Evolutionary conservation across 2,329 filamentous ascomycete genomes (phyloP).

Genomic region (Aureobasidium sp.): DNA sequence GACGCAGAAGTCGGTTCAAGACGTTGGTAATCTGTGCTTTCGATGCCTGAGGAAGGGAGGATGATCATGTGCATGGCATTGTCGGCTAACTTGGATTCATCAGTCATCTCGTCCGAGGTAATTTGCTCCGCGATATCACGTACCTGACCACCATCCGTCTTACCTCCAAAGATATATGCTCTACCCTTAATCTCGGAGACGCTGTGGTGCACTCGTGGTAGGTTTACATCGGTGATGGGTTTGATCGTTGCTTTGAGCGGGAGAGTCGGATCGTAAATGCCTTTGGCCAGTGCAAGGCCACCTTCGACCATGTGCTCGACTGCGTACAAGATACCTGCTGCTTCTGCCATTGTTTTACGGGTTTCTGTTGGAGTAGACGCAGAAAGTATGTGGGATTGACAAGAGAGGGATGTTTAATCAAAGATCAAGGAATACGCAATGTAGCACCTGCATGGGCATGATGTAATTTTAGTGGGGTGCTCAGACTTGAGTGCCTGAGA

Average conservation of each 20-base stretch:
- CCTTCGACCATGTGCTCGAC: conserved; percentile 28
- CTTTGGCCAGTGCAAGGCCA: conserved; percentile 41
- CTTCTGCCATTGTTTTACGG: conserved; percentile 24
- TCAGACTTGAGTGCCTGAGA: too few relatives aligned
- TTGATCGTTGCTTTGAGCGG: conserved; percentile 44
- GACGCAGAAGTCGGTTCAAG: conserved; percentile 29
- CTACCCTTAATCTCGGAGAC: conserved; percentile 46
- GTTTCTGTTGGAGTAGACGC: neutral
- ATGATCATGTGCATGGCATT: conserved; percentile 47
- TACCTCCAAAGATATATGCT: conserved; percentile 50
- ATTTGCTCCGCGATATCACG: neutral
- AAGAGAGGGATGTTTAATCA: neutral
- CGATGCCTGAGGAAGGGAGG: conserved; percentile 38
- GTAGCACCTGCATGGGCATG: neutral
- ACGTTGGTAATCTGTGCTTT: conserved; percentile 34
- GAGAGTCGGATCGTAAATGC: conserved; percentile 40
- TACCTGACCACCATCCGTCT: conserved; percentile 7
- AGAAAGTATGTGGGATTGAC: neutral
- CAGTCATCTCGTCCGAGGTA: neutral
- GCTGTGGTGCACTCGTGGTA: conserved; percentile 45
- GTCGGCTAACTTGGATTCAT: conserved; percentile 27
- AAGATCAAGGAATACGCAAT: neutral
- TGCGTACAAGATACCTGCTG: conserved; percentile 32
- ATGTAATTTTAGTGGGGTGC: neutral
- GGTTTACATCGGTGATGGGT: conserved; percentile 36